Base-by-base conservation (phyloP, 2,329 filamentous ascomycete genomes). In the Fusarium nelsonii region DNA sequence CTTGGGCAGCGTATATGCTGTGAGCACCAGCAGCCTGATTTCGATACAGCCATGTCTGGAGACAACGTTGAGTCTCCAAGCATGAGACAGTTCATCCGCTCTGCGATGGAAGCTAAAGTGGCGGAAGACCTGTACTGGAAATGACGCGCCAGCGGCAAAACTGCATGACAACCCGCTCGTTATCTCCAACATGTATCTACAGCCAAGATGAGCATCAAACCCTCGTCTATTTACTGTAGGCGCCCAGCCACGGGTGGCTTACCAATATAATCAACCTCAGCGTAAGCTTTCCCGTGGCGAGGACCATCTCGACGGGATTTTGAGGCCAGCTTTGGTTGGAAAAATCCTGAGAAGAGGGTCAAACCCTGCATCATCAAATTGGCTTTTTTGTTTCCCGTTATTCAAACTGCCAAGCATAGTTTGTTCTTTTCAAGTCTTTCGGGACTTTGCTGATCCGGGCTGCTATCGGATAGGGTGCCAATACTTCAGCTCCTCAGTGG, bases 1-100 rank as follows among this genome's bases (percentile, higher is more conserved):
- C 81, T 84, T 44, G 93, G 91, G 34, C 84, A 88, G 74, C 80
- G 82, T 39, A 83, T 90, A 48, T 97, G 94, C 78, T 90, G 85
- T 72, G 74, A 78, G 56, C 76, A 75, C 54, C 73, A 74, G 30
- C 78, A 78, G 56, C 72, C 77, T 30, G 81, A 79, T 11, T 72
- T 77, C 20, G 84, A 86, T 62, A 81, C 78, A 65, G 72, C 77
- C 18, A 82, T 86, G 77, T 79, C 80, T 54, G 86, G 85, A 61
- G 80, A 83, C 40, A 76, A 51, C 12, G 43, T 66, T 12, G 79
- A 78, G 51, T 83, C 82, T n/a, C 80, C 82, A 20, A 82, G 85
- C 69, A 79, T 91, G 76, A 85, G 84, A 73, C 81, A 82, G 20
- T 90, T 92, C 75, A 83, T 92, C 60, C 86, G 89, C 69, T 87